These are phyloP conservation scores for Neonectria faginata DNA, from an alignment of 2,329 filamentous ascomycete species.

Conservation along the genomic window DNA sequence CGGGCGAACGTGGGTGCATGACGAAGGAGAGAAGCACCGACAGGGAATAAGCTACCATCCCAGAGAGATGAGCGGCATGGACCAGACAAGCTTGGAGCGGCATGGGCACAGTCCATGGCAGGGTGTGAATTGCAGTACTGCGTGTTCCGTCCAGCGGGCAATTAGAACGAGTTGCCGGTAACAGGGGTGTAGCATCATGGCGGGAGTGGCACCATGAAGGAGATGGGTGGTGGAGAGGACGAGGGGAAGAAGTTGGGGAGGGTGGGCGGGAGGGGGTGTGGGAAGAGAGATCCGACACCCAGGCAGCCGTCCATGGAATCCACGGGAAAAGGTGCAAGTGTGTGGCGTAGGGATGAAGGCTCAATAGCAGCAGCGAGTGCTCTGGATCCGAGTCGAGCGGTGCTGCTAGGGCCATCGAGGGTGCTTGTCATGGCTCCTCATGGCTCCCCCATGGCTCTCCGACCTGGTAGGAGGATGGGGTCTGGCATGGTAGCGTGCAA, in stretches of 20 bases:
- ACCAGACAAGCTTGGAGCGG: slow-evolving; percentile 23
- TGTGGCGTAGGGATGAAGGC: slow-evolving; percentile 48
- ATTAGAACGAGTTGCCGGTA: slow-evolving; percentile 39
- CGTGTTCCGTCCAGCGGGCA: slow-evolving; percentile 41
- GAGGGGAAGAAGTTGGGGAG: slow-evolving; percentile 29
- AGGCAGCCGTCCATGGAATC: slow-evolving; percentile 43
- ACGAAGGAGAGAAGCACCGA: slow-evolving; percentile 45
- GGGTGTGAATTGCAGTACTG: slow-evolving; percentile 41
- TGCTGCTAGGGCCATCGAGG: slow-evolving; percentile 43
- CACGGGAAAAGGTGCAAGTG: slow-evolving; percentile 41
- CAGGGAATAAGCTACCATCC: slow-evolving; percentile 44
- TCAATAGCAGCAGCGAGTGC: slow-evolving; percentile 33
- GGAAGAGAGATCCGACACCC: slow-evolving; percentile 34
- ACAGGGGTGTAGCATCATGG: slow-evolving; percentile 40
- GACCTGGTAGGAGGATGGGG: slow-evolving; percentile 30
- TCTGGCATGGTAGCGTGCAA: slow-evolving; percentile 34
- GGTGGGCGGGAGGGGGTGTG: slow-evolving; percentile 30
- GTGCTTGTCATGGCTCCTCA: slow-evolving; percentile 35
- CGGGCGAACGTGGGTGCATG: slow-evolving; percentile 43
- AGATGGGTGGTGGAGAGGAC: slow-evolving; percentile 30
- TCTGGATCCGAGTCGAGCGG: background rate
- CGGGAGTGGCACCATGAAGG: slow-evolving; percentile 46
- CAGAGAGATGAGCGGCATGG: slow-evolving; percentile 45
- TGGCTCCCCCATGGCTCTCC: slow-evolving; percentile 31
- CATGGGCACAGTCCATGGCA: slow-evolving; percentile 43